phyloP scores from a whole-genome alignment of 169 alveolate genomes.

The Eimeria nieschulzi region DNA sequence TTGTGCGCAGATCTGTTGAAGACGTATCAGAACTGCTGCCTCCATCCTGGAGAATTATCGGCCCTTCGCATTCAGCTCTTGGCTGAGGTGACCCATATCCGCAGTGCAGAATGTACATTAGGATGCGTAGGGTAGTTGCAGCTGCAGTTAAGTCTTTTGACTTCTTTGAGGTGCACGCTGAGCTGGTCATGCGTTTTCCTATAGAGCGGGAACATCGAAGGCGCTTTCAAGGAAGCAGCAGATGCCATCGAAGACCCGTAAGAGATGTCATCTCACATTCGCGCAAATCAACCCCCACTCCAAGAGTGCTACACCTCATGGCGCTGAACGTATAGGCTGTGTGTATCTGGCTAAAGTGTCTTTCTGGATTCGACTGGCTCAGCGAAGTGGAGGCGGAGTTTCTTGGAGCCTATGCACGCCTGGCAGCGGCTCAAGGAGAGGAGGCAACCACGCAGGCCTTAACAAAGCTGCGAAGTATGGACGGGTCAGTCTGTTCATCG shows the following conservation, averaged over 20 bases:
- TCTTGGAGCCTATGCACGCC: constrained; percentile 7
- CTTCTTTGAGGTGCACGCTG: not conserved
- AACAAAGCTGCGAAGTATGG: not conserved
- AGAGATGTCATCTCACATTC: not conserved
- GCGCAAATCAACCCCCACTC: not conserved
- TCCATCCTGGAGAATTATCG: not conserved
- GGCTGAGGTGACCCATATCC: not conserved
- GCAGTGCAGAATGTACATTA: not conserved
- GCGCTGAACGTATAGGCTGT: not conserved
- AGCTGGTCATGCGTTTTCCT: not conserved
- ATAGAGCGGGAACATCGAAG: constrained; percentile 1
- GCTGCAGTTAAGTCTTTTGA: not conserved
- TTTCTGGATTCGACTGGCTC: not conserved
- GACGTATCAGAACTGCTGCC: not conserved
- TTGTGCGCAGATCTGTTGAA: constrained; percentile 8
- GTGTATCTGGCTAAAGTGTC: not conserved
- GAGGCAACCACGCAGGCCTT: constrained; percentile 6
- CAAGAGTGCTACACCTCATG: not conserved
- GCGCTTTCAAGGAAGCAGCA: not conserved
- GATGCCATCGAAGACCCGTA: not conserved
- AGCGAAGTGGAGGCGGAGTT: not conserved
- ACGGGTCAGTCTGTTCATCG: not conserved
- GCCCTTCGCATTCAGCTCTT: constrained; percentile 11
- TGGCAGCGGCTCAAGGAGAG: constrained; percentile 25
- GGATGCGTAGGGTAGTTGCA: not conserved